Conservation (phyloP, 2,329 filamentous ascomycete species). For the Harringtonia aguacate region DNA sequence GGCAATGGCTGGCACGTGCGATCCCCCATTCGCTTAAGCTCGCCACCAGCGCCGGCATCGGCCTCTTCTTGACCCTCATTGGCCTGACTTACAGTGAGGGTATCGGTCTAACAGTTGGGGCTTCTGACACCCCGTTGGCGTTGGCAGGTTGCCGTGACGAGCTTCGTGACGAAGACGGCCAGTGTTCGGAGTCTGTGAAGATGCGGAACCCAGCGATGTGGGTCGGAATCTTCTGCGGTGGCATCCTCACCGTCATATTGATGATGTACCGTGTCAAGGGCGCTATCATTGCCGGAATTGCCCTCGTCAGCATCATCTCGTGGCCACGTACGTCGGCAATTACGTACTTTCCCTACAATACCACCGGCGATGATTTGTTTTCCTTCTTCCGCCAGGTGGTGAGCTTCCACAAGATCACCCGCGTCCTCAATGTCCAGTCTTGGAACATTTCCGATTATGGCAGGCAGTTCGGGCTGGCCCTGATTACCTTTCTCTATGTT, state of each 20-base stretch:
- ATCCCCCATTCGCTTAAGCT: conserved; percentile 55
- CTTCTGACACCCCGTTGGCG: conserved; percentile 57
- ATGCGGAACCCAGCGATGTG: conserved; percentile 73
- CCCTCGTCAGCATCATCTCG: conserved; percentile 60
- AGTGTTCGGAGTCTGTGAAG: conserved; percentile 23
- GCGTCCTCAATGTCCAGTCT: conserved; percentile 51
- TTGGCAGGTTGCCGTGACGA: conserved; percentile 61
- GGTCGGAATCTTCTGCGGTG: conserved; percentile 73
- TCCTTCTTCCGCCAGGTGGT: conserved; percentile 64
- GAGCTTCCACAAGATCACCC: conserved; percentile 57
- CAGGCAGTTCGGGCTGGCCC: conserved; percentile 55
- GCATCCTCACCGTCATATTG: conserved; percentile 67
- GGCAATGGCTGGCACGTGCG: conserved; percentile 58
- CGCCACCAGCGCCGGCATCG: conserved; percentile 53
- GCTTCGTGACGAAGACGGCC: conserved; percentile 28
- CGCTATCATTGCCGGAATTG: conserved; percentile 62
- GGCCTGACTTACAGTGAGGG: conserved; percentile 67
- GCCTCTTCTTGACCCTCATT: conserved; percentile 51
- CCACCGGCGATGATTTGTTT: conserved; percentile 51
- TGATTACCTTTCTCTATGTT: conserved; percentile 70
- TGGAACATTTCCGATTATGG: conserved; percentile 50
- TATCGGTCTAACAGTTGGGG: conserved; percentile 64
- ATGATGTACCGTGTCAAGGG: conserved; percentile 69
- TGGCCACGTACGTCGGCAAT: conserved; percentile 58
- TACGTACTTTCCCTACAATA: conserved; percentile 61